Conservation (phyloP, 768 basidiomycete species). For the Boletus sp. region DNA sequence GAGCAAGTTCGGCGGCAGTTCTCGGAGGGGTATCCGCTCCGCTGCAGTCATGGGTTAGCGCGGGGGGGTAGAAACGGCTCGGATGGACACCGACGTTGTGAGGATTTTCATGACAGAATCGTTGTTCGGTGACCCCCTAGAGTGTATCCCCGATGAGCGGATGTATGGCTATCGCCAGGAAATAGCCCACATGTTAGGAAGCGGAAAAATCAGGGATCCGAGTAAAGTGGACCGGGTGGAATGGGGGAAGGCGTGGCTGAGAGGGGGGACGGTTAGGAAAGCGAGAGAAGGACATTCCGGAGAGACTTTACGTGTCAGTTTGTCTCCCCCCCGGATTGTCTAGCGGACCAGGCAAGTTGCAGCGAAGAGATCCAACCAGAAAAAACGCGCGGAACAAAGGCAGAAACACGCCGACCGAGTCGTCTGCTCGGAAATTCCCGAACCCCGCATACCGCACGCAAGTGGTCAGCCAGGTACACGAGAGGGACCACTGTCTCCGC, state of each 20-base stretch:
- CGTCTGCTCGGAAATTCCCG: slow-evolving; percentile 28
- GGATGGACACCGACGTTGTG: slow-evolving; percentile 19
- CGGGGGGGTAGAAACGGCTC: neutral
- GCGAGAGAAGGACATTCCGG: neutral
- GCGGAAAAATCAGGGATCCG: neutral
- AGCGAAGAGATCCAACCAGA: slow-evolving; percentile 4
- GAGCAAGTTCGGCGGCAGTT: slow-evolving; percentile 43
- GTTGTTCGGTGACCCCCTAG: slow-evolving; percentile 26
- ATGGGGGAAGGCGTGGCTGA: slow-evolving; percentile 1
- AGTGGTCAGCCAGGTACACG: slow-evolving; percentile 9
- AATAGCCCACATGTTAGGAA: slow-evolving; percentile 20
- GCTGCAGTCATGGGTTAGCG: slow-evolving; percentile 19
- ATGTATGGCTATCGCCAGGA: slow-evolving; percentile 8
- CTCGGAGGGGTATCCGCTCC: slow-evolving; percentile 27
- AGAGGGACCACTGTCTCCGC: neutral
- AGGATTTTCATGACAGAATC: slow-evolving; percentile 19
- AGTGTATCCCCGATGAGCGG: slow-evolving; percentile 21
- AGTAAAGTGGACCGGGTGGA: neutral
- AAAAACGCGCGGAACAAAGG: slow-evolving; percentile 21
- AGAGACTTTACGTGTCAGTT: slow-evolving; percentile 12
- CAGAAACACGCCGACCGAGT: slow-evolving; percentile 7
- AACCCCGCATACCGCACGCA: slow-evolving; percentile 22
- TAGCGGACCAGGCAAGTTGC: slow-evolving; percentile 4
- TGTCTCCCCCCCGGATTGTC: slow-evolving; percentile 9
- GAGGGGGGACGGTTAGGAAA: slow-evolving; percentile 1